A percentile compares a stretch with the other conserved stretches of the same genome.
phyloP scores from a whole-genome alignment of 441 rosid species.

The Gossypium davidsonii region DNA sequence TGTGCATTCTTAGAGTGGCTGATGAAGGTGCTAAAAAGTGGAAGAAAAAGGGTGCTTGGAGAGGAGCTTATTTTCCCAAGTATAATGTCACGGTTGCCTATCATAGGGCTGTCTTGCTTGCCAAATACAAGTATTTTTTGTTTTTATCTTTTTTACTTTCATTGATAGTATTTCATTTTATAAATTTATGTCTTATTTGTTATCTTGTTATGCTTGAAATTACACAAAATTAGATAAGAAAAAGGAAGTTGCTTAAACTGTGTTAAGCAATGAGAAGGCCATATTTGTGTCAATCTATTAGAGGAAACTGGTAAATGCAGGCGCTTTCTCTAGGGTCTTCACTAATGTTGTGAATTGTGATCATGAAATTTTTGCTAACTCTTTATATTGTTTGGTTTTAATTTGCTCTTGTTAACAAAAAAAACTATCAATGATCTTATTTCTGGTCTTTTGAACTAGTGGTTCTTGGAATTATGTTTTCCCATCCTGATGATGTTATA shows the following conservation, averaged over 20 bases:
- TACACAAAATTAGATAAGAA: neutral
- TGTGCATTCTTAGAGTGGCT: constrained; percentile 74
- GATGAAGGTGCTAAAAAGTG: constrained; percentile 67
- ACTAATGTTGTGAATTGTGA: neutral
- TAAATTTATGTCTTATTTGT: neutral
- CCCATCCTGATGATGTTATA: neutral
- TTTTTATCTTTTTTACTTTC: neutral
- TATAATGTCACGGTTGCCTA: constrained; percentile 81
- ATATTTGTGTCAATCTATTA: neutral
- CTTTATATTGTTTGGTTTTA: neutral
- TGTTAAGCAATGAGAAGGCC: neutral
- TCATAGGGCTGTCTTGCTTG: constrained; percentile 84
- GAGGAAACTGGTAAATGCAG: neutral
- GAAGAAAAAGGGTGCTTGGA: constrained; percentile 93
- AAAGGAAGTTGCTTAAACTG: neutral
- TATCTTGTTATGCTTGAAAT: neutral
- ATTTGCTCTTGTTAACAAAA: neutral
- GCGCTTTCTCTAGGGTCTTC: neutral
- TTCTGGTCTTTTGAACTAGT: neutral
- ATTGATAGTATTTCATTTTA: neutral
- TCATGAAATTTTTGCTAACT: neutral
- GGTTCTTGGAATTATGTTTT: constrained; percentile 8
- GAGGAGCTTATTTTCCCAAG: constrained; percentile 80
- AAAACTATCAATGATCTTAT: neutral
- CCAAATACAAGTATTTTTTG: constrained; percentile 50